These are phyloP conservation scores for Medicago arabica DNA, from an alignment of 306 rosid genomes.

Conservation along the genomic window DNA sequence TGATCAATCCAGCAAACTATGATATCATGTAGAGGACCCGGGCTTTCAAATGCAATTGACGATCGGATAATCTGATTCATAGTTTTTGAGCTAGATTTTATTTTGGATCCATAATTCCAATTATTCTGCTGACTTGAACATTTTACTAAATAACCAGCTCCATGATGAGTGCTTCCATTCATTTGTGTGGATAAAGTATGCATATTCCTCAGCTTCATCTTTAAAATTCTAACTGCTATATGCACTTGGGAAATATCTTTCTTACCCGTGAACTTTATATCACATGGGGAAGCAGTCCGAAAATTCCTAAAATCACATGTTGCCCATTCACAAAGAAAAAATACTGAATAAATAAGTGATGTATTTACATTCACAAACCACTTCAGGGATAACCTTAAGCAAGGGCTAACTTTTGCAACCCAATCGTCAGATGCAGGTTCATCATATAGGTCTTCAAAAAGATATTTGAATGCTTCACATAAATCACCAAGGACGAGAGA, in stretches of 20 bases:
- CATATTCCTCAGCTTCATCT: conserved; percentile 67
- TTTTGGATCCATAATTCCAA: conserved; percentile 45
- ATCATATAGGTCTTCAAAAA: conserved; percentile 76
- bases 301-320: conserved; percentile 91
- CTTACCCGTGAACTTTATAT: conserved; percentile 78
- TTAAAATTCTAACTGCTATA: conserved; percentile 71
- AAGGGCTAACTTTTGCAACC: conserved; percentile 80
- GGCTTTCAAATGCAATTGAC: conserved; percentile 72
- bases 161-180: conserved; percentile 48
- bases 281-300: conserved; percentile 64
- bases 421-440: conserved; percentile 67
- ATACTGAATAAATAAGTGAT: conserved; percentile 75
- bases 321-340: conserved; percentile 98
- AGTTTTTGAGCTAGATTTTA: conserved; percentile 49
- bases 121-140: conserved; percentile 54
- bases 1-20: conserved; percentile 98
- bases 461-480: conserved; percentile 60
- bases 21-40: conserved; percentile 91
- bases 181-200: conserved; percentile 51
- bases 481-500: conserved; percentile 80
- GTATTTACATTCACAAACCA: conserved; percentile 70
- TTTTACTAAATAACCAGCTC: conserved; percentile 48
- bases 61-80: conserved; percentile 46
- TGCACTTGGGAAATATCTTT: conserved; percentile 85
- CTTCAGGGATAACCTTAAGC: conserved; percentile 81